Base-by-base conservation (phyloP, 2,329 filamentous ascomycete species). In the Pseudogymnoascus sp. region DNA sequence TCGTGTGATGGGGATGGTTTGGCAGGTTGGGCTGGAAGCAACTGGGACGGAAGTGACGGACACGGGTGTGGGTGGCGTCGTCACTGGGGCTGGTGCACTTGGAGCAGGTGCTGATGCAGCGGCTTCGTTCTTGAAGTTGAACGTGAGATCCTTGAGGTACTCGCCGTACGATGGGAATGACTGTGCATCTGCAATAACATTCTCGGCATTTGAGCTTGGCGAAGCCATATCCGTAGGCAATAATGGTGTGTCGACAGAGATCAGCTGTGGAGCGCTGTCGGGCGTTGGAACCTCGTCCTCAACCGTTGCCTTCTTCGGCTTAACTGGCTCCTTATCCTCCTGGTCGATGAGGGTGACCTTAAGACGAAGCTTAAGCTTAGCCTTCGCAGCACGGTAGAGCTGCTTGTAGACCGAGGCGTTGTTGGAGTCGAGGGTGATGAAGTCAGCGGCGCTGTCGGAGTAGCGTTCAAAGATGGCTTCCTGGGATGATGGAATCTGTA, bases 341-440 rank as follows among this genome's bases (percentile, higher is more conserved):
- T 76, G 74, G 14, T 73, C 67, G 64, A 71, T 73, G 35, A 81
- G 70, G 14, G 84, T 87, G 38, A 90, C 88, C 68, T 86, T 90
- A 64, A 99, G 84, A 76, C 94, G 92, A 69, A 99, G 87, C 86
- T 97, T 99, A 68, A 92, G 86, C 82, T 99, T 99, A 38, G 94
- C 94, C 80, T 97, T 99, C 67, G 94, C 94, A 68, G 94, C 94
- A 71, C 94, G 89, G 74, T 94, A 93, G 43, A 99, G 87, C 74
- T 97, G 94, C 81, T 97, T 97, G 82, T 96, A 99, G 71, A 96
- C 90, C 52, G 90, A 81, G 7, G 83, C 77, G 72, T 96, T 95
- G 73, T 81, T 80, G 65, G 85, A 80, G 74, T 96, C 89, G 64
- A 99, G 87, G 49, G 83, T 81, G 67, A 97, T 84, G 76, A 89